These are phyloP conservation scores for Brassica rapa DNA, from an alignment of 345 rosid genomes.

Conservation along the genomic window DNA sequence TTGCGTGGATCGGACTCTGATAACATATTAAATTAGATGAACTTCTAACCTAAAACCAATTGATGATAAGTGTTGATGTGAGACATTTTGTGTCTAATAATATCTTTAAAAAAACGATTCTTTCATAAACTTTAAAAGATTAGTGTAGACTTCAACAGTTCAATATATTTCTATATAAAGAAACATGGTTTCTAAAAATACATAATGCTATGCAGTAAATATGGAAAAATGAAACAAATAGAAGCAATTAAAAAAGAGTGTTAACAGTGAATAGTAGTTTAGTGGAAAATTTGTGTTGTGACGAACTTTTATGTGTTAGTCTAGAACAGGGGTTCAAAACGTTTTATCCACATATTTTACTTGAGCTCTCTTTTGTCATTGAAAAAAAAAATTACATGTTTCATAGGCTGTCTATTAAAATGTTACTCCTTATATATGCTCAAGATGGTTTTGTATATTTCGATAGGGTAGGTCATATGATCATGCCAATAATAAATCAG, in stretches of 20 bases:
- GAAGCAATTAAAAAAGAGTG: neutral
- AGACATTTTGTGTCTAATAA: too few species aligned
- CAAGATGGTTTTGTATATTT: conserved; percentile 21
- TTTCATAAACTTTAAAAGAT: neutral
- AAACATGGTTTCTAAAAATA: neutral
- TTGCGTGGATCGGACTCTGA: too few species aligned
- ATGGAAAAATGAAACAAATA: neutral
- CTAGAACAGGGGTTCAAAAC: neutral
- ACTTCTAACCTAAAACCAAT: too few species aligned
- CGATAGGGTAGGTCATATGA: conserved; percentile 22
- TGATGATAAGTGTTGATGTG: too few species aligned
- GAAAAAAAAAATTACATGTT: neutral
- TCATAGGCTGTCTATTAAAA: conserved; percentile 10
- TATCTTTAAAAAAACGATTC: neutral
- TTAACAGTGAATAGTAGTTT: neutral
- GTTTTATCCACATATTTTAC: neutral
- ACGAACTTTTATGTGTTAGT: neutral
- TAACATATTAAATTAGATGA: too few species aligned
- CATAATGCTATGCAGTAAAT: neutral
- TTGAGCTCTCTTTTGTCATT: neutral
- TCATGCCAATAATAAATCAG: neutral
- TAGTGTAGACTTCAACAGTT: too few species aligned
- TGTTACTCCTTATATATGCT: neutral
- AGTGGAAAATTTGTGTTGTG: neutral
- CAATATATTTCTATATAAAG: neutral